Conservation (phyloP, 192 early-diverging fungal species). For the Dispira simplex region DNA sequence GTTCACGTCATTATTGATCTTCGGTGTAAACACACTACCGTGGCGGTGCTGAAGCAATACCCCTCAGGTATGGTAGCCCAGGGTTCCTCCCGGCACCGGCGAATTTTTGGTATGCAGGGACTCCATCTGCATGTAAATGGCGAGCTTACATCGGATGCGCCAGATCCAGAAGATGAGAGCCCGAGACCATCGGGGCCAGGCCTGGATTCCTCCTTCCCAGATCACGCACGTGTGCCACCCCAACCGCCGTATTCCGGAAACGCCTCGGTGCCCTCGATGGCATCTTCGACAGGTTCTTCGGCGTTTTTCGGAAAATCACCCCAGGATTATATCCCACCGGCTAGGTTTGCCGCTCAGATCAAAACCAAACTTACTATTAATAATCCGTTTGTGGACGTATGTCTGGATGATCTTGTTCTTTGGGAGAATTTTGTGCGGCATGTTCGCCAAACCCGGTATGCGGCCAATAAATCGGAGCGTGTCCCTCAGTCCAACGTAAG, state of each 20-base stretch:
- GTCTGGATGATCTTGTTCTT: background rate
- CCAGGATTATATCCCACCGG: background rate
- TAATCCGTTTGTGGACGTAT: constrained; percentile 3
- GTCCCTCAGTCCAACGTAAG: too few species aligned
- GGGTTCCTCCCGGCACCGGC: background rate
- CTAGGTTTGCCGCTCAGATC: background rate
- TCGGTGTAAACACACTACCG: background rate
- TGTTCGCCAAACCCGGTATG: constrained; percentile 9
- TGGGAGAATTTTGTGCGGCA: constrained; percentile 9
- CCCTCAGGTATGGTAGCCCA: background rate
- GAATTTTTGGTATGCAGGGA: background rate
- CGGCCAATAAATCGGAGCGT: background rate
- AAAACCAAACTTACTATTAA: background rate
- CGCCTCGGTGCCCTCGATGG: background rate
- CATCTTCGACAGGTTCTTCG: background rate
- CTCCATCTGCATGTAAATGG: background rate
- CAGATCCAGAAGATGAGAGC: background rate
- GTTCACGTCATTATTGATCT: constrained; percentile 1
- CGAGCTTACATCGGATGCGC: background rate
- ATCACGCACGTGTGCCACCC: background rate
- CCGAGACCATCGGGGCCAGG: background rate
- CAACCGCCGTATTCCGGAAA: background rate
- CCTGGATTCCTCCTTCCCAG: background rate
- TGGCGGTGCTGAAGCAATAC: background rate
- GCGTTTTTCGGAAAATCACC: background rate